These are phyloP conservation scores for Ustilago curta DNA, from an alignment of 1,284 basidiomycete genomes.

Conservation along the genomic window DNA sequence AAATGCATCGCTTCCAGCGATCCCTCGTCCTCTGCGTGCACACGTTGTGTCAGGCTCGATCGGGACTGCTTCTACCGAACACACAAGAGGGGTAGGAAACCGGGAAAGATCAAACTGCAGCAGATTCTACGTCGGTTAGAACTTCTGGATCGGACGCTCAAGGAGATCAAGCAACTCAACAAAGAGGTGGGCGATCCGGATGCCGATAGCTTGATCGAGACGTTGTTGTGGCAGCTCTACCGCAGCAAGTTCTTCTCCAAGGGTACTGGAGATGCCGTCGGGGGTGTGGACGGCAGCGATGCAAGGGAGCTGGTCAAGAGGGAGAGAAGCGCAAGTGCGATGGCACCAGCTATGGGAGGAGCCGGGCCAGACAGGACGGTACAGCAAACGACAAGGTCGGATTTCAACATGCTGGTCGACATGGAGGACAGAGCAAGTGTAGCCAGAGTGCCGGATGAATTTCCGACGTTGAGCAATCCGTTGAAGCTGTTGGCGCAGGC, in stretches of 20 bases:
- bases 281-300: background rate
- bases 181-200: constrained; percentile 29
- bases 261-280: background rate
- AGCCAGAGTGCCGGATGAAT: constrained; percentile 33
- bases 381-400: constrained; percentile 12
- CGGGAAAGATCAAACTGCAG: constrained; percentile 50
- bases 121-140: constrained; percentile 37
- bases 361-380: too few relatives aligned
- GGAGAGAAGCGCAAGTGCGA: constrained; percentile 1
- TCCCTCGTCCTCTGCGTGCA: constrained; percentile 1
- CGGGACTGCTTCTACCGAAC: constrained; percentile 27
- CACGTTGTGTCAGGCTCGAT: constrained; percentile 30
- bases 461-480: constrained; percentile 46
- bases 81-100: constrained; percentile 43
- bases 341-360: background rate
- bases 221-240: constrained; percentile 34
- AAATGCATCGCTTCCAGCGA: constrained; percentile 25
- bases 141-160: constrained; percentile 27
- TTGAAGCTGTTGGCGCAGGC: constrained; percentile 50
- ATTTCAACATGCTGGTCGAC: constrained; percentile 49
- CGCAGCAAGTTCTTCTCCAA: constrained; percentile 36
- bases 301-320: background rate
- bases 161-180: constrained; percentile 34
- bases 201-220: constrained; percentile 29
- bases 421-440: constrained; percentile 42